Evolutionary conservation across 2,329 filamentous ascomycete species (phyloP).

Genomic region (Lachnellula subtilissima): DNA sequence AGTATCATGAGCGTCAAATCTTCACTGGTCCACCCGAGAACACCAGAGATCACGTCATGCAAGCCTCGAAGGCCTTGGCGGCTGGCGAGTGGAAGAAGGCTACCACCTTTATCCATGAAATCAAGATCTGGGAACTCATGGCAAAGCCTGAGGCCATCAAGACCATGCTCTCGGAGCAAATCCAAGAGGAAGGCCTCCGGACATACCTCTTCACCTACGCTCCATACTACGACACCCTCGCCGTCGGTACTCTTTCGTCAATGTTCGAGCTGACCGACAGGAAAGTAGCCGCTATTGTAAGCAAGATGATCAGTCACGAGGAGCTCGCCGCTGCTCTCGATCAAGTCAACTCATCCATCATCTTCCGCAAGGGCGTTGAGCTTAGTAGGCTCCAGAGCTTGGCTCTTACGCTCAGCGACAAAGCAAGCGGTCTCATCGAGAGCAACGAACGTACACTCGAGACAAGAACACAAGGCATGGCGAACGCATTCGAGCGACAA

Average conservation of each 20-base stretch:
- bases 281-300: conserved; percentile 92
- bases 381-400: conserved; percentile 92
- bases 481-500: conserved; percentile 92
- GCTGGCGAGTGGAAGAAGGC: conserved; percentile 99
- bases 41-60: conserved; percentile 98
- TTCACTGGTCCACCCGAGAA: conserved; percentile 98
- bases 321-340: conserved; percentile 94
- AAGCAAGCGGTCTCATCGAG: conserved; percentile 93
- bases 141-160: conserved; percentile 90
- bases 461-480: conserved; percentile 92
- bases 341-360: conserved; percentile 94
- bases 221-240: conserved; percentile 96
- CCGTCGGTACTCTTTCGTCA: conserved; percentile 73
- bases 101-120: conserved; percentile 86
- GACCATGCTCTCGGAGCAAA: conserved; percentile 93
- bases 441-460: conserved; percentile 95
- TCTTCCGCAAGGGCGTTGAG: conserved; percentile 99
- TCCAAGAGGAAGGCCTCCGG: conserved; percentile 95
- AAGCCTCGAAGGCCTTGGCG: conserved; percentile 93
- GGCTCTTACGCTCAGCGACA: conserved; percentile 89
- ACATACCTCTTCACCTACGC: conserved; percentile 99
- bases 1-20: conserved; percentile 99
- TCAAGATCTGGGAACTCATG: conserved; percentile 99
- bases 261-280: conserved; percentile 94
- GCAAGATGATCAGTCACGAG: conserved; percentile 99